phyloP scores from a whole-genome alignment of 2,329 filamentous ascomycete species.

The Zasmidium angulare region DNA sequence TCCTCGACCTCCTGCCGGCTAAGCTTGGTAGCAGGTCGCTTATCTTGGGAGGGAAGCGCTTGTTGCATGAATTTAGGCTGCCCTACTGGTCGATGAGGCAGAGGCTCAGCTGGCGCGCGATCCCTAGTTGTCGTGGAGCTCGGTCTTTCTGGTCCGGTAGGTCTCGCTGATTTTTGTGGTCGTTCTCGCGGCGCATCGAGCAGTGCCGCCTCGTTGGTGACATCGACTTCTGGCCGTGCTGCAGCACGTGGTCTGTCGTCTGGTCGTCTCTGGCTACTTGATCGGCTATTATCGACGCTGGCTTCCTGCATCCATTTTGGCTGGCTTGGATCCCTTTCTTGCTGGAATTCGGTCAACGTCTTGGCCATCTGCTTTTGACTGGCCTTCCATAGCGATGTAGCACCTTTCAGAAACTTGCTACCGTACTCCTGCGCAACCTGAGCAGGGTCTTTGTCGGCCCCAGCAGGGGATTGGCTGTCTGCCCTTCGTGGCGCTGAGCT shows the following conservation, averaged over 20 bases:
- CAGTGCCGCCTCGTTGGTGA: slow-evolving; percentile 67
- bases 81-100: slow-evolving; percentile 39
- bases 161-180: slow-evolving; percentile 44
- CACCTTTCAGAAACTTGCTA: slow-evolving; percentile 83
- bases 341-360: slow-evolving; percentile 80
- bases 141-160: slow-evolving; percentile 20
- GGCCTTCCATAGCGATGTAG: slow-evolving; percentile 92
- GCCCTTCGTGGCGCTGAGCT: slow-evolving; percentile 48
- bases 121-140: slow-evolving; percentile 19
- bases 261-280: slow-evolving; percentile 31
- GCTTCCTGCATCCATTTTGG: slow-evolving; percentile 94
- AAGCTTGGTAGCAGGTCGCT: slow-evolving; percentile 57
- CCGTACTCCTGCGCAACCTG: slow-evolving; percentile 82
- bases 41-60: slow-evolving; percentile 37
- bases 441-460: slow-evolving; percentile 69
- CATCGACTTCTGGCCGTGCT: slow-evolving; percentile 22
- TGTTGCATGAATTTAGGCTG: slow-evolving; percentile 42
- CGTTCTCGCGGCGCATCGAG: slow-evolving; percentile 64
- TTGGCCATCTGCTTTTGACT: slow-evolving; percentile 91
- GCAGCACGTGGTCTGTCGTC: slow-evolving; percentile 27
- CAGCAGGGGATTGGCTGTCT: slow-evolving; percentile 55
- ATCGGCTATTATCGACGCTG: slow-evolving; percentile 27
- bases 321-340: slow-evolving; percentile 74
- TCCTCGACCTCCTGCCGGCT: slow-evolving; percentile 75
- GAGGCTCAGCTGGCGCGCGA: slow-evolving; percentile 33